Evolutionary conservation across 1,284 basidiomycete genomes (phyloP).

Genomic region (Filobasidium uniguttulatum): DNA sequence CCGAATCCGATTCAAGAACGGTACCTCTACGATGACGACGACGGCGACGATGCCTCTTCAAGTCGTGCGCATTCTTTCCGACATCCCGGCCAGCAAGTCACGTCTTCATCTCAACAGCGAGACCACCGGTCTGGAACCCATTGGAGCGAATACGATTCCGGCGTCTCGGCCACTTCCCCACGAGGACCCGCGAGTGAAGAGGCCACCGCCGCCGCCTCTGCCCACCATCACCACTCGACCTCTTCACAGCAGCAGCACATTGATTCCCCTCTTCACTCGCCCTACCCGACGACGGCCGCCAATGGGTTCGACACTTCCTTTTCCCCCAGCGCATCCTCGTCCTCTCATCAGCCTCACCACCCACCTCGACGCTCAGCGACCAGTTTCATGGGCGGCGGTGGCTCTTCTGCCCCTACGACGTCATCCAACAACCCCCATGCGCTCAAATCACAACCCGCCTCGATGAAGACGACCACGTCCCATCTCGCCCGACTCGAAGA

Average conservation of each 20-base stretch:
- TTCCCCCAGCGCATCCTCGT: conserved; percentile 1
- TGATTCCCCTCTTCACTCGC: neutral
- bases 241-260: neutral
- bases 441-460: conserved; percentile 1
- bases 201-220: neutral
- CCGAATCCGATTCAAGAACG: conserved; percentile 2
- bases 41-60: neutral
- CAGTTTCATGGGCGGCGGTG: too few relatives aligned
- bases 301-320: neutral
- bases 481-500: conserved; percentile 8
- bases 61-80: too few relatives aligned
- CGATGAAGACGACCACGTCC: conserved; percentile 5
- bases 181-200: neutral
- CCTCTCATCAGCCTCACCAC: neutral
- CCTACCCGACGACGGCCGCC: neutral
- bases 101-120: neutral
- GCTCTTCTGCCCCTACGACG: too few relatives aligned
- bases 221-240: neutral
- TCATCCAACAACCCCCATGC: neutral
- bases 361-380: neutral
- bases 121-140: neutral
- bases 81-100: too few relatives aligned
- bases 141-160: conserved; percentile 13
- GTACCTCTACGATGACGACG: conserved; percentile 1
- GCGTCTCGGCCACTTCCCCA: conserved; percentile 10